Evolutionary conservation across 108 stramenopile species (phyloP).

Genomic region (Skeletonema tropicum): DNA sequence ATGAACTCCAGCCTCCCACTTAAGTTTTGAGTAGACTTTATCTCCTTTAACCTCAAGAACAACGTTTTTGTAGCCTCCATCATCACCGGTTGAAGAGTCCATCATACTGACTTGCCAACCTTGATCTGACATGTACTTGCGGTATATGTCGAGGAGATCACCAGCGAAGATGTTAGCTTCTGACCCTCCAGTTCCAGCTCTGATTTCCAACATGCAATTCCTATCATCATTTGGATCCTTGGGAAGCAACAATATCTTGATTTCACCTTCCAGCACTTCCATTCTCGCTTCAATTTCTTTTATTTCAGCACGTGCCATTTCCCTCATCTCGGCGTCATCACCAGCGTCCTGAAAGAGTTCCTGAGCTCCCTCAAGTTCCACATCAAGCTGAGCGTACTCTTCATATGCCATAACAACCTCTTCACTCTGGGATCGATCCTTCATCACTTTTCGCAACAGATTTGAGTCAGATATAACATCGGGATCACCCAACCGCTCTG

Average conservation of each 20-base stretch:
- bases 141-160: constrained; percentile 93
- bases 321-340: constrained; percentile 84
- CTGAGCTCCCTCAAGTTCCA: constrained; percentile 71
- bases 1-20: constrained; percentile 98
- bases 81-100: constrained; percentile 79
- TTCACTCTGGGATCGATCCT: constrained; percentile 78
- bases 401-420: constrained; percentile 80
- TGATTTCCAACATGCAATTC: constrained; percentile 95
- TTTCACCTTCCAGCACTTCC: constrained; percentile 65
- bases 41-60: constrained; percentile 87
- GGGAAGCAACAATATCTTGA: constrained; percentile 79
- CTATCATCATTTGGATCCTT: constrained; percentile 91
- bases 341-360: constrained; percentile 87
- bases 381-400: constrained; percentile 66
- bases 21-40: constrained; percentile 86
- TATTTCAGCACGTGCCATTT: constrained; percentile 86
- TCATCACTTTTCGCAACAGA: constrained; percentile 74
- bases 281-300: constrained; percentile 74
- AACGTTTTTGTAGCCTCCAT: constrained; percentile 92
- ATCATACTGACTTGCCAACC: constrained; percentile 89
- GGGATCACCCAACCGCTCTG: constrained; percentile 84
- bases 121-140: constrained; percentile 73
- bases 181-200: constrained; percentile 96
- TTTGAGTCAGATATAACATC: constrained; percentile 83
- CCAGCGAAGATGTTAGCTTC: constrained; percentile 96